phyloP scores from a whole-genome alignment of 2,329 filamentous ascomycete species.

The Leptosphaerulina australis region DNA sequence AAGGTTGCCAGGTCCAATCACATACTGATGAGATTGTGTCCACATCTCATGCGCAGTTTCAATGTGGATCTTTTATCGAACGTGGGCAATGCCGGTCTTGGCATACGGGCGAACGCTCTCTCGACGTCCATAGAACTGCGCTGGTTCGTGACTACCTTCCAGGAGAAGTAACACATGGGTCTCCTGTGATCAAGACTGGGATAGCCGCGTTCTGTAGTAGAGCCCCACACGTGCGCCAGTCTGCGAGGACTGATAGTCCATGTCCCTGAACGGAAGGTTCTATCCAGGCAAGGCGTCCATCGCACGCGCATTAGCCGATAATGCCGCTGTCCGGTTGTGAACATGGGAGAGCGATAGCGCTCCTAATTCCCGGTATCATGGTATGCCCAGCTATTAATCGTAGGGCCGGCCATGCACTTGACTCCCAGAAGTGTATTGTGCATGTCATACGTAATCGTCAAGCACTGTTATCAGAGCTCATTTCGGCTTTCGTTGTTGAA shows the following conservation, averaged over 20 bases:
- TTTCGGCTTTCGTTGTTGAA: neutral
- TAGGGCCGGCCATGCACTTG: conserved; percentile 8
- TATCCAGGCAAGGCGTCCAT: conserved; percentile 18
- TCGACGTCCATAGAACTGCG: conserved; percentile 1
- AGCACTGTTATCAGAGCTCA: neutral
- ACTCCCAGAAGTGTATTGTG: conserved; percentile 1
- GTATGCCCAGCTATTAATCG: conserved; percentile 14
- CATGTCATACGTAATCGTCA: neutral
- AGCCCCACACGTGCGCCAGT: conserved; percentile 12
- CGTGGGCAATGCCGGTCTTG: conserved; percentile 11
- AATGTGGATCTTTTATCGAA: conserved; percentile 9
- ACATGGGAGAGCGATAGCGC: conserved; percentile 10
- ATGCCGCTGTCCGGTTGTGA: conserved; percentile 17
- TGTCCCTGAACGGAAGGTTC: conserved; percentile 21
- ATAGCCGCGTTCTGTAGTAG: conserved; percentile 6
- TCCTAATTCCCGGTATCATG: conserved; percentile 16
- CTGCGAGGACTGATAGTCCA: conserved; percentile 7
- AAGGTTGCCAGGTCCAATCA: conserved; percentile 5
- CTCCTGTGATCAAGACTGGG: neutral
- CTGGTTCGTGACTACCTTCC: conserved; percentile 8
- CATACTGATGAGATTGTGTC: neutral
- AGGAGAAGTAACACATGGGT: conserved; percentile 9
- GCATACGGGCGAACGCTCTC: conserved; percentile 3
- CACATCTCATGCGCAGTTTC: conserved; percentile 7
- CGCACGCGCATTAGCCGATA: conserved; percentile 20